Evolutionary conservation across 441 rosid species (phyloP).

Genomic region (Pelargonium cotyledonis): DNA sequence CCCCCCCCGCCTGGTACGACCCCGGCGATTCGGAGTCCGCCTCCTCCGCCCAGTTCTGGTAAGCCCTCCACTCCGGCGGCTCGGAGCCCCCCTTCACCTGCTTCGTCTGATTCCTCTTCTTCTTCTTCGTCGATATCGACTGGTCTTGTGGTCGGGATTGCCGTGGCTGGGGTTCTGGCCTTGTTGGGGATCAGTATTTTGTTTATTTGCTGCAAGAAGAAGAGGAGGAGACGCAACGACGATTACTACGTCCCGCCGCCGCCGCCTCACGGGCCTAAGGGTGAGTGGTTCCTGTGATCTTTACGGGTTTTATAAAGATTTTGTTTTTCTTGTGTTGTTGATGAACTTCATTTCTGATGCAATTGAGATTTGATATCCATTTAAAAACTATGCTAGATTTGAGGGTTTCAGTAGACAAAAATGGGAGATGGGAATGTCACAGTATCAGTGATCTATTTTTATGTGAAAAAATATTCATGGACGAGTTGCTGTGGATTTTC

Average conservation of each 20-base stretch:
- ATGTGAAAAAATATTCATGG: background rate
- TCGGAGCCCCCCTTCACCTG: conserved; percentile 24
- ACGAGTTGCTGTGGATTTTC: background rate
- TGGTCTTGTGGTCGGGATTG: conserved; percentile 64
- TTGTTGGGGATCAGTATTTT: conserved; percentile 40
- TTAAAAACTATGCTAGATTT: background rate
- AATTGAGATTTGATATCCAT: background rate
- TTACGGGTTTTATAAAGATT: background rate
- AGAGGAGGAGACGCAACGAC: conserved; percentile 46
- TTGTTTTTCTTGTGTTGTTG: background rate
- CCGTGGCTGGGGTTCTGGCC: conserved; percentile 62
- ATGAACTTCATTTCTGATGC: background rate
- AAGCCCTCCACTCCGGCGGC: conserved; percentile 28
- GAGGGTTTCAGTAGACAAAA: background rate
- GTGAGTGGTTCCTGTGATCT: conserved; percentile 23
- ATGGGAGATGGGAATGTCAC: background rate
- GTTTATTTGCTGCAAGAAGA: conserved; percentile 48
- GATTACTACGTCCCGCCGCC: conserved; percentile 60
- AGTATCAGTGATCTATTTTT: too few relatives aligned
- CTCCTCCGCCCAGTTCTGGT: conserved; percentile 22
- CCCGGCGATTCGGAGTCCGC: conserved; percentile 23
- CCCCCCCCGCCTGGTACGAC: conserved; percentile 26
- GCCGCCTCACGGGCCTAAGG: conserved; percentile 41
- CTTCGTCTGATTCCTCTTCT: conserved; percentile 18
- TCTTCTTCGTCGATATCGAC: conserved; percentile 35